Evolutionary conservation across 129 eudicot genomes (phyloP).

Genomic region (Chrysanthemum lavandulifolium): DNA sequence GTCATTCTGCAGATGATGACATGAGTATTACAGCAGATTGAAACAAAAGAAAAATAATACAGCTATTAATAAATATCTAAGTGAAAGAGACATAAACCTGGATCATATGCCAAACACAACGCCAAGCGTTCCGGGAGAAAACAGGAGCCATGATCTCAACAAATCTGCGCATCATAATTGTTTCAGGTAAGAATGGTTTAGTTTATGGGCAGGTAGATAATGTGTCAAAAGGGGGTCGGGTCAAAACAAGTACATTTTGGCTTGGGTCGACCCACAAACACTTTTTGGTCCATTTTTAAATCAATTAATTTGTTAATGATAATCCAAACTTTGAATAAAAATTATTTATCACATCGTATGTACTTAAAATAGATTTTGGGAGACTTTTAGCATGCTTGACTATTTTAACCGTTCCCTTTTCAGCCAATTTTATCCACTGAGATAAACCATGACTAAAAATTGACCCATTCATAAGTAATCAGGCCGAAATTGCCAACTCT

Average conservation of each 20-base stretch:
- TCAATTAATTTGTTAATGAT: not conserved
- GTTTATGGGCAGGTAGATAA: not conserved
- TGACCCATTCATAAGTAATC: not conserved
- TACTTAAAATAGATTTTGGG: not conserved
- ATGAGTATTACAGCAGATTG: not conserved
- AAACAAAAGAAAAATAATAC: not conserved
- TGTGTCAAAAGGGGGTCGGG: not conserved
- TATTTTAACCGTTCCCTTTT: not conserved
- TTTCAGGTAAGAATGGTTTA: not conserved
- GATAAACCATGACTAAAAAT: not conserved
- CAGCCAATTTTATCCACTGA: not conserved
- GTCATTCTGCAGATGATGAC: conserved; percentile 41
- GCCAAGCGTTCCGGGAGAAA: conserved; percentile 53
- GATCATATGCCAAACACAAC: conserved; percentile 59
- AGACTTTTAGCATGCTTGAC: not conserved
- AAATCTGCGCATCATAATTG: conserved; percentile 35
- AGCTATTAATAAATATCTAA: not conserved
- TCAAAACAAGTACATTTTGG: not conserved
- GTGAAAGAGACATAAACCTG: conserved; percentile 36
- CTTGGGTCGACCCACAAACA: not conserved
- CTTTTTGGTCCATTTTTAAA: not conserved
- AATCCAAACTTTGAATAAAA: not conserved
- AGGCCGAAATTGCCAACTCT: not conserved
- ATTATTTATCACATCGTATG: not conserved
- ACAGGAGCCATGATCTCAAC: conserved; percentile 72